Conservation (phyloP, 1,139 yeast genomes). For the Taphrina pruni region DNA sequence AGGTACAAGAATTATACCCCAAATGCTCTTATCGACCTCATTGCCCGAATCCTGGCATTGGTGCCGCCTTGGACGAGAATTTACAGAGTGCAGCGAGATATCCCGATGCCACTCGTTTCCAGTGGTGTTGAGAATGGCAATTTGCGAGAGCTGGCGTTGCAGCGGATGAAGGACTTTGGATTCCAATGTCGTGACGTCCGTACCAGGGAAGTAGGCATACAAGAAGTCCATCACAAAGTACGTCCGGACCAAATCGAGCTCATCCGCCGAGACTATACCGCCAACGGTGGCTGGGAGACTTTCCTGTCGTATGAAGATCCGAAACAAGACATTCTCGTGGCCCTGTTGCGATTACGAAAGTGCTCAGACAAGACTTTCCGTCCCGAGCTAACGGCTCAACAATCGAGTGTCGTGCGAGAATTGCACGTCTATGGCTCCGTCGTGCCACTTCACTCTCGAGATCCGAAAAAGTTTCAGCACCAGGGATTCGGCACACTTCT, state of each 20-base stretch:
- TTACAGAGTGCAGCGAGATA: slow-evolving; percentile 97
- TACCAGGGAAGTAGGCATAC: slow-evolving; percentile 98
- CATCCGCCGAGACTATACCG: slow-evolving; percentile 92
- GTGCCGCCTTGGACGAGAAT: slow-evolving; percentile 99
- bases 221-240: slow-evolving; percentile 96
- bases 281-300: slow-evolving; percentile 99
- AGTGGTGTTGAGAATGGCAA: slow-evolving; percentile 99
- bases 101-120: slow-evolving; percentile 98
- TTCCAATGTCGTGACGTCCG: slow-evolving; percentile 96
- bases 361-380: slow-evolving; percentile 88
- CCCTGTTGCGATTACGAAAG: slow-evolving; percentile 82
- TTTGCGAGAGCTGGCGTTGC: slow-evolving; percentile 89
- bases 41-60: slow-evolving; percentile 90
- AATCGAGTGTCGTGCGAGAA: slow-evolving; percentile 91
- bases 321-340: slow-evolving; percentile 91
- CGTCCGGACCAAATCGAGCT: slow-evolving; percentile 97
- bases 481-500: slow-evolving; percentile 97
- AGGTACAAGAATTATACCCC: slow-evolving; percentile 93
- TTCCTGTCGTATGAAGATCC: slow-evolving; percentile 96
- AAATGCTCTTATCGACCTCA: slow-evolving; percentile 88
- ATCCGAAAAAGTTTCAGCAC: slow-evolving; percentile 97
- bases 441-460: slow-evolving; percentile 96
- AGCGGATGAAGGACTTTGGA: slow-evolving; percentile 98
- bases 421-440: slow-evolving; percentile 97
- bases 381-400: slow-evolving; percentile 82